Conservation (phyloP, 306 rosid genomes). For the Ormosia emarginata region DNA sequence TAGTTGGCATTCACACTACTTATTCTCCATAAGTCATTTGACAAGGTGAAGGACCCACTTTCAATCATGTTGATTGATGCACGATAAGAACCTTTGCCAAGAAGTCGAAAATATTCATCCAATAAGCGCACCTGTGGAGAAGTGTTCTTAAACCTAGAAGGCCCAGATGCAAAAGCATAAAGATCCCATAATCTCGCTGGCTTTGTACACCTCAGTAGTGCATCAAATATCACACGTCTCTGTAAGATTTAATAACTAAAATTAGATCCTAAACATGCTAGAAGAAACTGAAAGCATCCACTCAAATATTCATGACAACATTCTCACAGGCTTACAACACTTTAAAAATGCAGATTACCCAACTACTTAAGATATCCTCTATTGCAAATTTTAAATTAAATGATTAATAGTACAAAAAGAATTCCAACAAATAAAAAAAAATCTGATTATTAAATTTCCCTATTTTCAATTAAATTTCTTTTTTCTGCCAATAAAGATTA, state of each 20-base stretch:
- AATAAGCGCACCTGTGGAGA: slow-evolving; percentile 78
- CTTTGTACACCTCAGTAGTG: slow-evolving; percentile 59
- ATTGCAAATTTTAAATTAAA: neutral
- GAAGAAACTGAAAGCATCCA: slow-evolving; percentile 30
- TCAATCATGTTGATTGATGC: slow-evolving; percentile 68
- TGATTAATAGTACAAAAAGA: neutral
- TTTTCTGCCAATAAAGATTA: neutral
- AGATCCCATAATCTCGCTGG: slow-evolving; percentile 77
- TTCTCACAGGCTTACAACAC: slow-evolving; percentile 2
- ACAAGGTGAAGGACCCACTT: slow-evolving; percentile 68
- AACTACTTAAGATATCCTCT: neutral
- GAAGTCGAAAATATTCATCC: slow-evolving; percentile 91
- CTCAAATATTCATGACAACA: neutral
- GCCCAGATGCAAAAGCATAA: slow-evolving; percentile 73
- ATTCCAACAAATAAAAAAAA: neutral
- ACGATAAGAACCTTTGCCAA: slow-evolving; percentile 52
- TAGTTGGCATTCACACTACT: slow-evolving; percentile 69
- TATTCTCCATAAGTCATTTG: slow-evolving; percentile 89
- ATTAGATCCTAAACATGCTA: slow-evolving; percentile 30
- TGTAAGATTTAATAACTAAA: slow-evolving; percentile 42
- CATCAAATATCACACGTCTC: slow-evolving; percentile 73
- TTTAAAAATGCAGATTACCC: neutral
- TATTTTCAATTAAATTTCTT: neutral
- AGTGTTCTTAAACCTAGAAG: slow-evolving; percentile 66
- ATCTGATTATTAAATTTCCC: neutral